Evolutionary conservation across 306 rosid species (phyloP).

Genomic region (Castanopsis chinensis): DNA sequence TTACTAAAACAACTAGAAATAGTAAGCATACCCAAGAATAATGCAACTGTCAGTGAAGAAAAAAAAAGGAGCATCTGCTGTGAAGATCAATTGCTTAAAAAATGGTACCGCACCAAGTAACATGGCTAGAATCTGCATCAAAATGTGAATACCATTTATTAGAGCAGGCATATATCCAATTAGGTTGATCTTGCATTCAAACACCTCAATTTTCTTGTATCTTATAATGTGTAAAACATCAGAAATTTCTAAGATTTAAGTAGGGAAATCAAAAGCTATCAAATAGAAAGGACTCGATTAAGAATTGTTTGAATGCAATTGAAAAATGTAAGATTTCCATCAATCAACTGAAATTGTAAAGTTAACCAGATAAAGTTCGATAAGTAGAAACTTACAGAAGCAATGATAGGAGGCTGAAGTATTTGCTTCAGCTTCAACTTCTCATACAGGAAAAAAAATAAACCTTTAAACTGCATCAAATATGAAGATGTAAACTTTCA

Average conservation of each 20-base stretch:
- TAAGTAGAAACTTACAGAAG: slow-evolving; percentile 71
- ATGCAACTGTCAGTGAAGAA: slow-evolving; percentile 98
- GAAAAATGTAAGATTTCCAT: neutral
- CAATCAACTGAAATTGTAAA: neutral
- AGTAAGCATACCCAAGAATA: slow-evolving; percentile 76
- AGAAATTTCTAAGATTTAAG: neutral
- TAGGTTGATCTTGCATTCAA: neutral
- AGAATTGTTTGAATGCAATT: neutral
- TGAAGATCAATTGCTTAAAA: slow-evolving; percentile 65
- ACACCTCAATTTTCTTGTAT: neutral
- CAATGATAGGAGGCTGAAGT: slow-evolving; percentile 92
- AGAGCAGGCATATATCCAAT: neutral
- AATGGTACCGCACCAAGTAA: slow-evolving; percentile 70
- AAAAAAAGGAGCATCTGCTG: slow-evolving; percentile 81
- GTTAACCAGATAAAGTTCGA: slow-evolving; percentile 3
- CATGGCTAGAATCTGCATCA: slow-evolving; percentile 90
- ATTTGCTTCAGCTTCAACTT: slow-evolving; percentile 92
- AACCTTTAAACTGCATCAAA: slow-evolving; percentile 53
- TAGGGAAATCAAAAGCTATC: neutral
- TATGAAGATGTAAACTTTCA: slow-evolving; percentile 15
- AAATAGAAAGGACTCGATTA: neutral
- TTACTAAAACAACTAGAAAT: slow-evolving; percentile 6
- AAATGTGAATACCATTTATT: slow-evolving; percentile 4
- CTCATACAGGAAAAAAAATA: slow-evolving; percentile 45
- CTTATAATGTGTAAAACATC: too few species aligned